Percentiles rank a stretch among this genome's conserved stretches.
Conservation (phyloP, 2,329 filamentous ascomycete species). For the Diaporthe vaccinii region DNA sequence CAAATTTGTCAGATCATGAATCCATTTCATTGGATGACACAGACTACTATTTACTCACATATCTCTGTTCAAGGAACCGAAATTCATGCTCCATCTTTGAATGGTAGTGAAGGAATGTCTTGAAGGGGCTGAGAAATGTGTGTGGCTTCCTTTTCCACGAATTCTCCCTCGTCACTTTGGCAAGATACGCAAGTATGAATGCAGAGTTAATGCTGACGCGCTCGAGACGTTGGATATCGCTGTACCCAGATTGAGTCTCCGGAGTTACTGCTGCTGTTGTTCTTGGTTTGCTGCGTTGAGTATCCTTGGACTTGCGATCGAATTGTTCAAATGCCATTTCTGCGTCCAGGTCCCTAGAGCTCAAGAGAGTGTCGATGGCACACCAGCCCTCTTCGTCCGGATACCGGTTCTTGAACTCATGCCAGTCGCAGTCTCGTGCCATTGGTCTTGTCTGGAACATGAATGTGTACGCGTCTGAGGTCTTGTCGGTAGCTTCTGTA, state of each 20-base stretch:
- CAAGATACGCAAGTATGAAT: not conserved
- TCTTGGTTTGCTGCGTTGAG: not conserved
- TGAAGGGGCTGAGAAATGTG: conserved; percentile 34
- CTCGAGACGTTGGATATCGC: conserved; percentile 7
- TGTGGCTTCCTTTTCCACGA: conserved; percentile 10
- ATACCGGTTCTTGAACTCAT: conserved; percentile 32
- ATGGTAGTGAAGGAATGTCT: conserved; percentile 25
- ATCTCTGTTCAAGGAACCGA: not conserved
- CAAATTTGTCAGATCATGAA: not conserved
- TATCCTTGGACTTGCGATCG: not conserved
- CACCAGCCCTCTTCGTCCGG: not conserved
- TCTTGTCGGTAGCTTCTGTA: not conserved
- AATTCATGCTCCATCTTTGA: conserved; percentile 5
- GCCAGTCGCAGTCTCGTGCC: conserved; percentile 16
- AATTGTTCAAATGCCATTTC: conserved; percentile 22
- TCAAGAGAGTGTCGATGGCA: conserved; percentile 26
- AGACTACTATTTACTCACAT: no score
- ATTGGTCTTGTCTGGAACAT: not conserved
- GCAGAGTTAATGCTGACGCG: conserved; percentile 32
- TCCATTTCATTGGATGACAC: no score
- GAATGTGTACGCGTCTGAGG: not conserved
- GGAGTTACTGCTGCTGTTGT: not conserved
- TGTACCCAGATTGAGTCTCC: not conserved
- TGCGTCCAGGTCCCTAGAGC: not conserved
- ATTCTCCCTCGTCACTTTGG: conserved; percentile 25